phyloP scores from a whole-genome alignment of 352 stramenopile genomes.

The Phytophthora pseudosyringae region DNA sequence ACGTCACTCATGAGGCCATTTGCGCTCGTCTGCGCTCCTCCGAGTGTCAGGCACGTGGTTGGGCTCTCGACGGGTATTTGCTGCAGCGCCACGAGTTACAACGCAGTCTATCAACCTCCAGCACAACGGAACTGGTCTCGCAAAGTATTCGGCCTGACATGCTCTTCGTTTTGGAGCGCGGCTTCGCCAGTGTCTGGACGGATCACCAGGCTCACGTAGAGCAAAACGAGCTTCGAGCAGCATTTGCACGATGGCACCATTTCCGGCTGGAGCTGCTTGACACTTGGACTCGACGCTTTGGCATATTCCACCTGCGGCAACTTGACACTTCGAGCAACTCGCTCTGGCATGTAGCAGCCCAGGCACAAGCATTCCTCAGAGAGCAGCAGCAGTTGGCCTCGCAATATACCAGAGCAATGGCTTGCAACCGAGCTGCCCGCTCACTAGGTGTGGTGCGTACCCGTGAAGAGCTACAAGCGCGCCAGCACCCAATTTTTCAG shows the following conservation, averaged over 20 bases:
- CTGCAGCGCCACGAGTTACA: constrained; percentile 38
- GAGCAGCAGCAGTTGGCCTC: constrained; percentile 46
- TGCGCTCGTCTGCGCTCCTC: constrained; percentile 53
- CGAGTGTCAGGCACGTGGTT: constrained; percentile 65
- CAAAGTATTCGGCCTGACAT: constrained; percentile 51
- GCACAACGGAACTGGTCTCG: background rate
- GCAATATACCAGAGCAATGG: constrained; percentile 19
- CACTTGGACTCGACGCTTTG: constrained; percentile 53
- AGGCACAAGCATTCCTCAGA: constrained; percentile 34
- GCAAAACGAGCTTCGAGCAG: constrained; percentile 19
- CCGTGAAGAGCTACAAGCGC: constrained; percentile 26
- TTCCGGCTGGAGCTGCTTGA: constrained; percentile 57
- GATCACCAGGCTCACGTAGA: constrained; percentile 8
- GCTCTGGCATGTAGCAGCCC: constrained; percentile 52
- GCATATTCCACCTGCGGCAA: constrained; percentile 55
- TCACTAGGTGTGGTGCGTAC: constrained; percentile 44
- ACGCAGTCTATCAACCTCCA: constrained; percentile 25
- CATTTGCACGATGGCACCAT: constrained; percentile 50
- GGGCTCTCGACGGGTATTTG: constrained; percentile 69
- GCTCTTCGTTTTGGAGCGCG: constrained; percentile 57
- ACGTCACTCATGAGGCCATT: constrained; percentile 45
- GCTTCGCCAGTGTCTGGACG: constrained; percentile 38
- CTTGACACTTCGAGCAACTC: constrained; percentile 45
- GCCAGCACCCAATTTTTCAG: constrained; percentile 46
- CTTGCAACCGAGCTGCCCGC: constrained; percentile 20